A percentile compares a stretch with the other conserved stretches of the same genome.
Evolutionary conservation across 139 green algal genomes (phyloP).

Genomic region (Tetratostichococcus sp.): DNA sequence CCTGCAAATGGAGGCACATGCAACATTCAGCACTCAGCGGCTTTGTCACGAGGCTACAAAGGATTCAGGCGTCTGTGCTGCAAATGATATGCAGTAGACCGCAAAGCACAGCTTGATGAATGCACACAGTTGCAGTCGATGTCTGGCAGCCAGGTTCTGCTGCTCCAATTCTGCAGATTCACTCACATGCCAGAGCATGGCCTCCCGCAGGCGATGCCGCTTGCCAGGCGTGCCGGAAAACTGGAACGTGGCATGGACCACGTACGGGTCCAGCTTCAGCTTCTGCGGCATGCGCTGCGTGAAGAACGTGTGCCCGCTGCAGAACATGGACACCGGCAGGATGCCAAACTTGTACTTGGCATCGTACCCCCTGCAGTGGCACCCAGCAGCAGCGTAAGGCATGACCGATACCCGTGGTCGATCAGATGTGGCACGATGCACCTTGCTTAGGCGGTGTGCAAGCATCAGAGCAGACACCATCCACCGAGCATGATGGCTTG

Average conservation of each 20-base stretch:
- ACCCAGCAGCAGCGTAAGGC: not conserved
- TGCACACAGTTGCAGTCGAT: too few relatives aligned
- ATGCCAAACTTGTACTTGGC: slow-evolving; percentile 74
- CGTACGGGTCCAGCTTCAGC: slow-evolving; percentile 72
- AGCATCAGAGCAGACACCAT: too few relatives aligned
- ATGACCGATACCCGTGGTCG: too few relatives aligned
- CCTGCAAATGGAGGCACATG: slow-evolving; percentile 11
- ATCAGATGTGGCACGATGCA: too few relatives aligned
- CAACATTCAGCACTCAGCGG: not conserved
- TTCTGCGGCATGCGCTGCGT: slow-evolving; percentile 67
- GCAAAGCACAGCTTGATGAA: too few relatives aligned
- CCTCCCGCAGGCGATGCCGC: slow-evolving; percentile 87
- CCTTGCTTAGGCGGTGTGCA: too few relatives aligned
- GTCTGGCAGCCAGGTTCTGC: too few relatives aligned
- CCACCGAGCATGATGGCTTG: too few relatives aligned
- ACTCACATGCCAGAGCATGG: slow-evolving; percentile 57
- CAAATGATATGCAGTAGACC: too few relatives aligned
- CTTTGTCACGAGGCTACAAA: too few relatives aligned
- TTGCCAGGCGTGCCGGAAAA: slow-evolving; percentile 91
- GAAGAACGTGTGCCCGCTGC: slow-evolving; percentile 88
- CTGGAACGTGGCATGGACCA: slow-evolving; percentile 94
- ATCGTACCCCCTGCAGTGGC: slow-evolving; percentile 17
- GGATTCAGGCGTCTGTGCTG: too few relatives aligned
- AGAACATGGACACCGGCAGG: slow-evolving; percentile 78
- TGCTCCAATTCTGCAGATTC: too few relatives aligned